phyloP scores from a whole-genome alignment of 805 yeast species.

The Zygosaccharomyces kombuchaensis region DNA sequence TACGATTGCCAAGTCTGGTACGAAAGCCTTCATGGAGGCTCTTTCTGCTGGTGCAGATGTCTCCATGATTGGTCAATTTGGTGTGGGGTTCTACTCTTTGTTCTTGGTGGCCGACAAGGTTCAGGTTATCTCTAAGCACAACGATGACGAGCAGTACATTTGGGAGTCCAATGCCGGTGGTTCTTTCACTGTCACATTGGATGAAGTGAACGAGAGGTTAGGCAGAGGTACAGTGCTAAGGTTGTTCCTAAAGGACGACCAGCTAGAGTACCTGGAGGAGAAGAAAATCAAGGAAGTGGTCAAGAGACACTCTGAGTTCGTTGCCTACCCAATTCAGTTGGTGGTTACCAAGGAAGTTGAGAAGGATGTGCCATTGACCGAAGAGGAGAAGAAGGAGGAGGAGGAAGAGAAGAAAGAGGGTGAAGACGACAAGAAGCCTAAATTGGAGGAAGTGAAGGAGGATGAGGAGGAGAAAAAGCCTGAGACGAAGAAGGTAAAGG shows the following conservation, averaged over 20 bases:
- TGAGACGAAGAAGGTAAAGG: conserved; percentile 87
- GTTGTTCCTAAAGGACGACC: conserved; percentile 97
- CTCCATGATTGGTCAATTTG: conserved; percentile 99
- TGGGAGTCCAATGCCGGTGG: conserved; percentile 99
- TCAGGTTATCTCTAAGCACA: conserved; percentile 96
- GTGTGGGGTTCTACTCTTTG: conserved; percentile 99
- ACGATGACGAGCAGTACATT: conserved; percentile 98
- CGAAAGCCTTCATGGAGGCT: conserved; percentile 99
- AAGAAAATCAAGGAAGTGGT: conserved; percentile 99
- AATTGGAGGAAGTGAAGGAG: conserved; percentile 70
- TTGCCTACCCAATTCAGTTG: conserved; percentile 97
- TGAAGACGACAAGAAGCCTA: conserved; percentile 64
- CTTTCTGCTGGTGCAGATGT: conserved; percentile 99
- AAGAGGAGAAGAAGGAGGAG: conserved; percentile 39
- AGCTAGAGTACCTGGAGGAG: conserved; percentile 97
- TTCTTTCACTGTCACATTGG: conserved; percentile 92
- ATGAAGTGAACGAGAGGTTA: conserved; percentile 77
- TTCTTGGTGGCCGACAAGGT: conserved; percentile 99
- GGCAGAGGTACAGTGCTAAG: conserved; percentile 95
- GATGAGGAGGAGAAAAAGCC: conserved; percentile 65
- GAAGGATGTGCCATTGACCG: conserved; percentile 90
- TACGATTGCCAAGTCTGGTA: conserved; percentile 99
- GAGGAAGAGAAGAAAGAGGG: conserved; percentile 37
- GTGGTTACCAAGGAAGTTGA: conserved; percentile 98
- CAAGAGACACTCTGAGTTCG: conserved; percentile 99